Evolutionary conservation across 805 yeast species (phyloP).

Genomic region (Huiozyma sinensis): DNA sequence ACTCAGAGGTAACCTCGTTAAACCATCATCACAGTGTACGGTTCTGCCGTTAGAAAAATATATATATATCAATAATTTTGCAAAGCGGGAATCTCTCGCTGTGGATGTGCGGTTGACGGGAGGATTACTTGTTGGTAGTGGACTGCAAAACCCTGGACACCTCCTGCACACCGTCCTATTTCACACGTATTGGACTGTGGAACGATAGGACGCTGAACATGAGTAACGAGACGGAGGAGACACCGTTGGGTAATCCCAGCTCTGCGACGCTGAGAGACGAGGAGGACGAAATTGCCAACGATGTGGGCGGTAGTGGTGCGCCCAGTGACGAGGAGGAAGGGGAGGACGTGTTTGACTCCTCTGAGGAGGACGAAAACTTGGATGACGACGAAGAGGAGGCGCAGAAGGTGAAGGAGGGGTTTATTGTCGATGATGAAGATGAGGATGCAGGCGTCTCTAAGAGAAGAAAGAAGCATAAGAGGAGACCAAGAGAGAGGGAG

Average conservation of each 20-base stretch:
- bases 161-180: too few species aligned
- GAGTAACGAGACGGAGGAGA: not conserved
- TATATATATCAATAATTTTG: too few species aligned
- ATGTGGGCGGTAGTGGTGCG: conserved; percentile 28
- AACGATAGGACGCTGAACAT: too few species aligned
- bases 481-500: conserved; percentile 31
- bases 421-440: conserved; percentile 87
- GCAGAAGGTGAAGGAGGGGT: conserved; percentile 74
- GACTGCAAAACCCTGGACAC: too few species aligned
- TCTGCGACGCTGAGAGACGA: conserved; percentile 8
- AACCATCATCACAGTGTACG: too few species aligned
- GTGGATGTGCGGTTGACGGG: too few species aligned
- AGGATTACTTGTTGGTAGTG: too few species aligned
- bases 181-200: too few species aligned
- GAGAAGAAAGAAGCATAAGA: conserved; percentile 31
- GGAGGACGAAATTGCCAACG: conserved; percentile 18
- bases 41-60: too few species aligned
- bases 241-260: not conserved
- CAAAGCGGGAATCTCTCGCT: too few species aligned
- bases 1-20: too few species aligned
- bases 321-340: conserved; percentile 36
- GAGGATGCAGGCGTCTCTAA: conserved; percentile 27
- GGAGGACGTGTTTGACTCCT: conserved; percentile 52
- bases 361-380: conserved; percentile 79
- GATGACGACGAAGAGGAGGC: conserved; percentile 89